Evolutionary conservation across 139 green algal genomes (phyloP).

Genomic region (Nannochloris sp.): DNA sequence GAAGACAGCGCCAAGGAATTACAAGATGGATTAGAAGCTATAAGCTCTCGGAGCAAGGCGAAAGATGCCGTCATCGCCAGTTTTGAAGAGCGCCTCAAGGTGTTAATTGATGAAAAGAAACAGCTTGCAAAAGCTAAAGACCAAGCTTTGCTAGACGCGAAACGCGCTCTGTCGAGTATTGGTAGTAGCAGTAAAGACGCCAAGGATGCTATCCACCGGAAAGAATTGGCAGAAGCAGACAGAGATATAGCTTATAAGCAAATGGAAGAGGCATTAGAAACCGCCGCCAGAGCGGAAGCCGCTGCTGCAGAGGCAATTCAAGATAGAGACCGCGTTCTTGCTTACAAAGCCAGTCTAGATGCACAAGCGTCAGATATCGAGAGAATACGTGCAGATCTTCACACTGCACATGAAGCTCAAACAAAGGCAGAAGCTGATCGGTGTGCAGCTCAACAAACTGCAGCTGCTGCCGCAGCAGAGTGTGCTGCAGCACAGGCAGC

Average conservation of each 20-base stretch:
- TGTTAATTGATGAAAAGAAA: neutral
- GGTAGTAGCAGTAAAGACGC: neutral
- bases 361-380: constrained; percentile 1
- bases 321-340: neutral
- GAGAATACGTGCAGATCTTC: neutral
- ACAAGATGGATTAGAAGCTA: neutral
- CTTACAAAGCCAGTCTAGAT: neutral
- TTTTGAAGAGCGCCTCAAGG: neutral
- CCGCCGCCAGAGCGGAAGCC: neutral
- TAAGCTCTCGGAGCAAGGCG: neutral
- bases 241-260: neutral
- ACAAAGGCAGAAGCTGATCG: constrained; percentile 4
- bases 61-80: neutral
- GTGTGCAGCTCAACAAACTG: neutral
- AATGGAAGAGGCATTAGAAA: neutral
- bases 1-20: neutral
- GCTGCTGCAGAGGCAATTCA: neutral
- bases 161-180: constrained; percentile 1
- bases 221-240: neutral
- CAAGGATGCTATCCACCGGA: neutral
- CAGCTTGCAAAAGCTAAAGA: neutral
- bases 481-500: neutral
- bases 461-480: neutral
- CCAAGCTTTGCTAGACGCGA: constrained; percentile 1
- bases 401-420: constrained; percentile 1